Base-by-base conservation (phyloP, 2,329 filamentous ascomycete genomes). In the Botrytis tulipae region DNA sequence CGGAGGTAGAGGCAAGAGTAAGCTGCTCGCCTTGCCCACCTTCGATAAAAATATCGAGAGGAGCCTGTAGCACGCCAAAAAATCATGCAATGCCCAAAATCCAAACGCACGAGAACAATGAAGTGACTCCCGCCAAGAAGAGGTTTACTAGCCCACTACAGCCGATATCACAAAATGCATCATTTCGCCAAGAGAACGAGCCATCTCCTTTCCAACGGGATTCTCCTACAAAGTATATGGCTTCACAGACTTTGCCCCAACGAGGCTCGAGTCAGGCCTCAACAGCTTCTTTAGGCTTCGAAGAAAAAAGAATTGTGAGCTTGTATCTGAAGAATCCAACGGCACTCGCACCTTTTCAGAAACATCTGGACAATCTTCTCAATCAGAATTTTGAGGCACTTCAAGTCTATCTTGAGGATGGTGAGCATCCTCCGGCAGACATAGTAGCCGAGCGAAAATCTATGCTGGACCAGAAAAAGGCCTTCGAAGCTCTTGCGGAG, bases 281-380 rank as follows among this genome's bases (percentile, higher is more conserved):
- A 32, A 75, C 78, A 25, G 72, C 71, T 40, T 76, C 76, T 42
- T 66, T 78, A 6, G 68, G 71, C 40, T 22, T 60, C 4, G 78
- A 80, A 60, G 80, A 81, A n/a, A 79, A 78, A 62, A 78, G 74
- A 46, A 37, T 81, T 22, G 76, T 79, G 6, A 71, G 60, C 10
- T 37, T 75, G 1, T 81, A 75, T 68, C 54, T 81, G 14, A 75
- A 75, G 25, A 69, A 77, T 18, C 75, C 78, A 48, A 72, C 67
- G 2, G 54, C 74, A 20, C 70, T 81, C 42, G 44, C 51, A 14
- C 69, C 76, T 29, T 79, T 79, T 71, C 54, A 70, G 4, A 46
- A 77, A 16, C 74, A 78, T 25, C 70, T 79, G 25, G 59, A 73
- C 32, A 73, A 73, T 46, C 69, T 77, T 37, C 42, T 80, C 14